Conservation (phyloP, 495 filamentous ascomycete species). For the Paragyromitra xinjiangensis region DNA sequence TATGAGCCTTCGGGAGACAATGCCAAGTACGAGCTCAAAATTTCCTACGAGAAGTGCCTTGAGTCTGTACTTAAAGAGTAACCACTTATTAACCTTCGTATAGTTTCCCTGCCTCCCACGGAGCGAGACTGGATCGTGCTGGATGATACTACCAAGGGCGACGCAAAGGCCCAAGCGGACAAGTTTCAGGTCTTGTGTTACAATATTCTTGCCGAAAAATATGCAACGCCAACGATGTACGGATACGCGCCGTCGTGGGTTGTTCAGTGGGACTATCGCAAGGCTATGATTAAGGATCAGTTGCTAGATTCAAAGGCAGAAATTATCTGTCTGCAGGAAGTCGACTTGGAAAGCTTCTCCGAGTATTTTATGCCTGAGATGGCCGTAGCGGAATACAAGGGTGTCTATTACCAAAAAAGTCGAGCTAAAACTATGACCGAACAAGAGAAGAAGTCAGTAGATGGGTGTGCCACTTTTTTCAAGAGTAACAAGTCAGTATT, state of each 20-base stretch:
- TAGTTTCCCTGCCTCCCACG: slow-evolving; percentile 77
- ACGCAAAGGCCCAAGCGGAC: slow-evolving; percentile 54
- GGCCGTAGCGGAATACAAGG: slow-evolving; percentile 86
- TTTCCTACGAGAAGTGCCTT: neutral
- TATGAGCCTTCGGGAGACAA: slow-evolving; percentile 78
- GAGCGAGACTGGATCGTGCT: slow-evolving; percentile 75
- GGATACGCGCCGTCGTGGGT: slow-evolving; percentile 84
- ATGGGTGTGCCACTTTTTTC: slow-evolving; percentile 97
- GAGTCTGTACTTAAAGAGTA: slow-evolving; percentile 56
- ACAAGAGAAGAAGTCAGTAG: slow-evolving; percentile 82
- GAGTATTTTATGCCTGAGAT: slow-evolving; percentile 85
- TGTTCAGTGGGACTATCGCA: slow-evolving; percentile 85
- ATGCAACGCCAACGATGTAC: slow-evolving; percentile 81
- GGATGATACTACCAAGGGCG: slow-evolving; percentile 62
- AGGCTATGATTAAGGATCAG: slow-evolving; percentile 75
- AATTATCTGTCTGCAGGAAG: slow-evolving; percentile 90
- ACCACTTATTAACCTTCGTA: slow-evolving; percentile 50
- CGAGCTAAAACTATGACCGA: slow-evolving; percentile 90
- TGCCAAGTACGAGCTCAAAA: slow-evolving; percentile 69
- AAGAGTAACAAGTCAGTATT: slow-evolving; percentile 74
- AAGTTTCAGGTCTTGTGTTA: slow-evolving; percentile 81
- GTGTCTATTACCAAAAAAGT: slow-evolving; percentile 86
- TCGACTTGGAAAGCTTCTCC: slow-evolving; percentile 87
- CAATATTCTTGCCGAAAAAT: slow-evolving; percentile 94
- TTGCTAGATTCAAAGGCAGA: slow-evolving; percentile 86